A percentile compares a stretch with the other conserved stretches of the same genome.
Conservation (phyloP, 371 early-diverging fungal species). For the Mycotypha africana region DNA sequence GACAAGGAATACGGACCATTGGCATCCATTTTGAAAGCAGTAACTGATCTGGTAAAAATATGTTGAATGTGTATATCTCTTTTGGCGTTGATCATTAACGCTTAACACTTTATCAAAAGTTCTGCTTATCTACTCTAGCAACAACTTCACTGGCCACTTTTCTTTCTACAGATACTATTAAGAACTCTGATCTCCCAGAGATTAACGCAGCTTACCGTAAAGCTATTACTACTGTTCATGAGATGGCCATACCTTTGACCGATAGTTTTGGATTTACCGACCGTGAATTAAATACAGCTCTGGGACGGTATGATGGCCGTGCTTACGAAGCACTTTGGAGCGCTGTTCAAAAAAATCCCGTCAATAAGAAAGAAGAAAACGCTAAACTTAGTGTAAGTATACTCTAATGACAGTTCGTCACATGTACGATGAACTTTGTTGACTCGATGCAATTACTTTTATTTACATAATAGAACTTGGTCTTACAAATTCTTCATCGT, state of each 20-base stretch:
- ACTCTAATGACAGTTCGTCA: background rate
- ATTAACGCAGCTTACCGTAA: conserved; percentile 22
- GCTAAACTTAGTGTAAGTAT: conserved; percentile 12
- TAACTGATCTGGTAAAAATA: conserved; percentile 39
- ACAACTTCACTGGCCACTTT: conserved; percentile 27
- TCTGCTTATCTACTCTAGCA: conserved; percentile 22
- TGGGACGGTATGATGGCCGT: conserved; percentile 62
- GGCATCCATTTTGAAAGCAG: conserved; percentile 11
- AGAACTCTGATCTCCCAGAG: conserved; percentile 15
- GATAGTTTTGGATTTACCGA: conserved; percentile 70
- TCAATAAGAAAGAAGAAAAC: conserved; percentile 37
- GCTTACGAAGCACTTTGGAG: conserved; percentile 67
- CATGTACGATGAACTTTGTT: too few relatives aligned
- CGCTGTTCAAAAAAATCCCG: conserved; percentile 57
- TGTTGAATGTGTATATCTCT: background rate
- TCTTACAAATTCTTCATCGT: conserved; percentile 18
- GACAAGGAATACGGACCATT: conserved; percentile 14
- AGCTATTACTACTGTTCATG: conserved; percentile 33
- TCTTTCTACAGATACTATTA: conserved; percentile 32
- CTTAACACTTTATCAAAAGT: conserved; percentile 14
- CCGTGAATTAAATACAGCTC: conserved; percentile 52
- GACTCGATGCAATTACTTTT: background rate
- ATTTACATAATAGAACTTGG: conserved; percentile 14
- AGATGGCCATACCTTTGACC: conserved; percentile 56
- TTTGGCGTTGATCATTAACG: background rate